Percentiles rank a stretch among this genome's conserved stretches.
Evolutionary conservation across 192 early-diverging fungal species (phyloP).

Genomic region (Piromyces finnis): DNA sequence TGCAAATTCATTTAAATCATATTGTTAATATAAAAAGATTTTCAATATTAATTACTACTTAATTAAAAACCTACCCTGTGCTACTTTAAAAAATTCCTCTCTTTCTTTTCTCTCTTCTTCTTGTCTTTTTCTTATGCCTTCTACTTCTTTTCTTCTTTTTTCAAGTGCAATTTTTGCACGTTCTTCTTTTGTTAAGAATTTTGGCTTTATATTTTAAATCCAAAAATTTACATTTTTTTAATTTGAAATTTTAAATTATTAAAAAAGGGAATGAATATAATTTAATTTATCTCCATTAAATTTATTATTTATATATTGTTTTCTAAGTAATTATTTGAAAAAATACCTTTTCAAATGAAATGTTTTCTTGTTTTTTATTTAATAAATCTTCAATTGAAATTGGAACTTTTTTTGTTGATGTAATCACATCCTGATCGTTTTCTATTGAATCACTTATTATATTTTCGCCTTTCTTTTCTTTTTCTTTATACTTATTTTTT

Average conservation of each 20-base stretch:
- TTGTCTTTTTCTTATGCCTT: constrained; percentile 37
- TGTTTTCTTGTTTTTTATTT: constrained; percentile 45
- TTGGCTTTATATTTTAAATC: constrained; percentile 14
- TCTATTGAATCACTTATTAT: background rate
- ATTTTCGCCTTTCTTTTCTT: background rate
- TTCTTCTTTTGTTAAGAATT: constrained; percentile 83
- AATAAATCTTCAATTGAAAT: constrained; percentile 64
- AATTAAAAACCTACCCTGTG: background rate
- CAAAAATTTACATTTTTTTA: background rate
- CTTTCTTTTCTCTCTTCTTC: constrained; percentile 40
- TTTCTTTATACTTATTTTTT: background rate
- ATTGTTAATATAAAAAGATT: no score
- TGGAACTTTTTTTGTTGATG: constrained; percentile 21
- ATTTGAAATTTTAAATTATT: background rate
- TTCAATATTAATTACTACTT: no score
- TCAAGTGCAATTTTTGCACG: constrained; percentile 73
- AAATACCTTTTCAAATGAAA: constrained; percentile 30
- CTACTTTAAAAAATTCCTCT: constrained; percentile 26
- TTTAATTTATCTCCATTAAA: no score
- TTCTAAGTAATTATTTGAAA: background rate
- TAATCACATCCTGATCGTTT: background rate
- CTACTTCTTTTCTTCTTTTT: constrained; percentile 60
- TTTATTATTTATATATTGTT: background rate
- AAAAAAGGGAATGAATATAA: no score
- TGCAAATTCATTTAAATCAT: constrained; percentile 3